phyloP scores from a whole-genome alignment of 2,329 filamentous ascomycete genomes.

The Emmonsiellopsis sp. region DNA sequence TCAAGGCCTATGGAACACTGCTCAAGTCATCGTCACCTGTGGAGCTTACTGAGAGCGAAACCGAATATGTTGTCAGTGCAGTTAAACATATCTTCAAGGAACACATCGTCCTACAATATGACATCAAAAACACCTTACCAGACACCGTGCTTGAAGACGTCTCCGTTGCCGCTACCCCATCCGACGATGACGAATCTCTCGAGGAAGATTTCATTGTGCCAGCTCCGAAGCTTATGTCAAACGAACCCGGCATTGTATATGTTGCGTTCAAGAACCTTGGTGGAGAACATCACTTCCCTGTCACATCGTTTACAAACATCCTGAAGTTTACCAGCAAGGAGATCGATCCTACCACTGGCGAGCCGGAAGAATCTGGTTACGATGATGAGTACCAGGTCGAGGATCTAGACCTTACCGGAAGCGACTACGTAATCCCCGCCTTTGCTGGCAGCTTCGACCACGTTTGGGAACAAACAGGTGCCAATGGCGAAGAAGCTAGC shows the following conservation, averaged over 20 bases:
- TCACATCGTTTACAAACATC: constrained; percentile 77
- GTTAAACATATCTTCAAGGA: constrained; percentile 98
- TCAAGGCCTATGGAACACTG: constrained; percentile 78
- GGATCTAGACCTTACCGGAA: constrained; percentile 80
- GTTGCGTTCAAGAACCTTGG: constrained; percentile 82
- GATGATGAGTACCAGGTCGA: constrained; percentile 97
- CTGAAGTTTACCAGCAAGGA: constrained; percentile 98
- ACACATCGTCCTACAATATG: constrained; percentile 89
- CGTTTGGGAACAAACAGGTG: constrained; percentile 87
- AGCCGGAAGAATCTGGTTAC: constrained; percentile 85
- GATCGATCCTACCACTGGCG: constrained; percentile 86
- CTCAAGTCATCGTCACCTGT: constrained; percentile 82
- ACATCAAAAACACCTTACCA: constrained; percentile 93
- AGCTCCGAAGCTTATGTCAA: constrained; percentile 68
- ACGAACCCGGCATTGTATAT: constrained; percentile 87
- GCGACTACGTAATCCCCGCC: constrained; percentile 86
- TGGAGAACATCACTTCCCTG: constrained; percentile 62
- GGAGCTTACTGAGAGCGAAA: constrained; percentile 93
- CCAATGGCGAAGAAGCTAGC: constrained; percentile 77
- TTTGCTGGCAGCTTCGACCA: constrained; percentile 94
- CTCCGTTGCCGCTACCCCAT: constrained; percentile 67
- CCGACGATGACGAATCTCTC: constrained; percentile 66
- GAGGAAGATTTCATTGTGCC: constrained; percentile 90
- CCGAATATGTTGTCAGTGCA: constrained; percentile 87
- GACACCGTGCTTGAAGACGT: constrained; percentile 87